Percentiles rank a stretch among this genome's conserved stretches.
These are phyloP conservation scores for Austroboletus niveus DNA, from an alignment of 1,284 basidiomycete species.

Conservation along the genomic window DNA sequence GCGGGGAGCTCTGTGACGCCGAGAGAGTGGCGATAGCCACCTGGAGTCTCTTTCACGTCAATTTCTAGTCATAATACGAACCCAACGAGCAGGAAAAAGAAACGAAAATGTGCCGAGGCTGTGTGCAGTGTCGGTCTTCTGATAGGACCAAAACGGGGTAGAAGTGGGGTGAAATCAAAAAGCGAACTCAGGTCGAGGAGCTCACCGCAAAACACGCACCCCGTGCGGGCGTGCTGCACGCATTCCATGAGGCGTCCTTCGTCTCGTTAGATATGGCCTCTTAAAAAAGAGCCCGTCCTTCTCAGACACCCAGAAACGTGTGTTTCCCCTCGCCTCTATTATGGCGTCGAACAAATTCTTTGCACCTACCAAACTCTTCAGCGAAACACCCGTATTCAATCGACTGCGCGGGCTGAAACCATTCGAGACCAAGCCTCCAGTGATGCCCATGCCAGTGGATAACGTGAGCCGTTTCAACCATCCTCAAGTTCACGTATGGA, in stretches of 20 bases:
- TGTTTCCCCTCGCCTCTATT: slow-evolving; percentile 6
- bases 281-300: slow-evolving; percentile 20
- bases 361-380: slow-evolving; percentile 19
- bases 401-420: slow-evolving; percentile 27
- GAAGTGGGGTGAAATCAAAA: slow-evolving; percentile 21
- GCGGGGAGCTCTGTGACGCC: slow-evolving; percentile 23
- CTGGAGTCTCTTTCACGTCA: neutral
- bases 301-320: slow-evolving; percentile 12
- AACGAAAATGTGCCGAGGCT: slow-evolving; percentile 3
- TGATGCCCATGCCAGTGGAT: slow-evolving; percentile 29
- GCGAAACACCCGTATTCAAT: slow-evolving; percentile 21
- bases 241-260: slow-evolving; percentile 27
- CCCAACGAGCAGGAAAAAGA: neutral
- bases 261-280: slow-evolving; percentile 13
- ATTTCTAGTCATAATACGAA: neutral
- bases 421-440: slow-evolving; percentile 21
- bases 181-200: slow-evolving; percentile 3
- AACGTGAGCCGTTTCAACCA: slow-evolving; percentile 19
- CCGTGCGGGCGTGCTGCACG: slow-evolving; percentile 26
- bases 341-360: slow-evolving; percentile 30
- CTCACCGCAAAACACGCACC: slow-evolving; percentile 18
- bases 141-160: slow-evolving; percentile 3
- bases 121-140: neutral
- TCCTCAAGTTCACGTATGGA: neutral
- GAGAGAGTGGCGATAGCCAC: slow-evolving; percentile 14